Conservation (phyloP, 768 basidiomycete species). For the Termitomyces sp. region DNA sequence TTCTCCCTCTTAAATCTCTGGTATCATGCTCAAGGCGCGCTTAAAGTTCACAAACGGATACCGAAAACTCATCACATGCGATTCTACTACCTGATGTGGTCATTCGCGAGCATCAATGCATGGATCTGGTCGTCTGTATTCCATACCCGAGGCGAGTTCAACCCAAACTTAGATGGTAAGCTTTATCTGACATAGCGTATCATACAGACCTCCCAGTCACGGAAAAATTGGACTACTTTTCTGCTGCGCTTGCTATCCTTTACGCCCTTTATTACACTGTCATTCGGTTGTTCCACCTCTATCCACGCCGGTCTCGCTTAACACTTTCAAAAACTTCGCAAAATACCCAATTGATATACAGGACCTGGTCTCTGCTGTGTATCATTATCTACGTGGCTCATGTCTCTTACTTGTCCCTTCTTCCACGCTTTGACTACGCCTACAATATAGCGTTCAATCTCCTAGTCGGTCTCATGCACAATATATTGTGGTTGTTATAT, state of each 20-base stretch:
- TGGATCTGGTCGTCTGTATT: slow-evolving; percentile 94
- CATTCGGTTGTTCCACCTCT: slow-evolving; percentile 75
- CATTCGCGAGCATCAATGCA: slow-evolving; percentile 74
- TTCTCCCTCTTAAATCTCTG: slow-evolving; percentile 88
- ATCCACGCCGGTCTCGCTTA: slow-evolving; percentile 37
- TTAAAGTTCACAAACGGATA: slow-evolving; percentile 42
- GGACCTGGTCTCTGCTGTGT: slow-evolving; percentile 50
- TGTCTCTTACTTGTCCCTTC: slow-evolving; percentile 70
- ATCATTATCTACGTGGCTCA: slow-evolving; percentile 61
- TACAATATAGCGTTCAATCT: slow-evolving; percentile 93
- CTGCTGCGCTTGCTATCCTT: slow-evolving; percentile 81
- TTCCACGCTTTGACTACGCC: slow-evolving; percentile 84
- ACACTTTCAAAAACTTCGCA: slow-evolving; percentile 19
- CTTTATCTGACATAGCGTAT: neutral
- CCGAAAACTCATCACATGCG: slow-evolving; percentile 65
- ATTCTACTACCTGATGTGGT: slow-evolving; percentile 62
- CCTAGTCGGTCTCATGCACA: slow-evolving; percentile 71
- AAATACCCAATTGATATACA: slow-evolving; percentile 16
- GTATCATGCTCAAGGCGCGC: slow-evolving; percentile 64
- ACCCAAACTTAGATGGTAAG: neutral
- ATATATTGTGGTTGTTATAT: slow-evolving; percentile 78
- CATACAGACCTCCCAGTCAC: slow-evolving; percentile 72
- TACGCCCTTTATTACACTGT: slow-evolving; percentile 77
- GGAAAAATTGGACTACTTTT: slow-evolving; percentile 94
- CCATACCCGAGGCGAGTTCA: slow-evolving; percentile 78